Evolutionary conservation across 73 alveolate genomes (phyloP).

Genomic region (Paraurostyla sp.): DNA sequence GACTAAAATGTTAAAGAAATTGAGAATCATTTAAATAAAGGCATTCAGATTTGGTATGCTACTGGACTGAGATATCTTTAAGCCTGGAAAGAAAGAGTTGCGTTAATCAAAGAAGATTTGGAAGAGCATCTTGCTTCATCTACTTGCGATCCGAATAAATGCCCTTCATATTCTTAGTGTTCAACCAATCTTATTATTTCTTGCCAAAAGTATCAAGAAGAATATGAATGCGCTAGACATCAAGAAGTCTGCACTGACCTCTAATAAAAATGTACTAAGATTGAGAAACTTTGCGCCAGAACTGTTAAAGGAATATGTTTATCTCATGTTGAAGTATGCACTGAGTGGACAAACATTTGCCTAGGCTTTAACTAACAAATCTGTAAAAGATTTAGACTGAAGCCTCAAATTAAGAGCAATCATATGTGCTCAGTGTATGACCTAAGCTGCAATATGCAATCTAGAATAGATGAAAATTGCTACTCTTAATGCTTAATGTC

Average conservation of each 20-base stretch:
- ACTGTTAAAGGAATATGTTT: background rate
- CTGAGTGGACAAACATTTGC: conserved; percentile 17
- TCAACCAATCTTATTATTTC: background rate
- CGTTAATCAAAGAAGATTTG: no score
- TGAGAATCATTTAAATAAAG: background rate
- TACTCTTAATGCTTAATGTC: background rate
- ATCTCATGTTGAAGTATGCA: background rate
- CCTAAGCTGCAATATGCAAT: background rate
- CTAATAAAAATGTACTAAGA: conserved; percentile 12
- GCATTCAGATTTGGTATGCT: background rate
- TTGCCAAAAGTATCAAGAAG: background rate
- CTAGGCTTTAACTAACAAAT: background rate
- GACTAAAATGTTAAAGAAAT: background rate
- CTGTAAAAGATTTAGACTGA: background rate
- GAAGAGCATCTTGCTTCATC: no score
- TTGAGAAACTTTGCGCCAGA: background rate
- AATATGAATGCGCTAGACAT: conserved; percentile 7
- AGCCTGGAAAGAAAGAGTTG: conserved; percentile 35
- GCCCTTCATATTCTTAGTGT: conserved; percentile 19
- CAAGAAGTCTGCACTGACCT: conserved; percentile 36
- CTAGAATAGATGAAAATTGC: conserved; percentile 14
- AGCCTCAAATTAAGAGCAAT: background rate
- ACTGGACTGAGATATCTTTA: background rate
- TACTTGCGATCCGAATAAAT: conserved; percentile 32
- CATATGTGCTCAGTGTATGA: conserved; percentile 12